Evolutionary conservation across 1,139 yeast species (phyloP), one percentile per base, ranked within the genome.

Genomic region (Candida sp.): DNA sequence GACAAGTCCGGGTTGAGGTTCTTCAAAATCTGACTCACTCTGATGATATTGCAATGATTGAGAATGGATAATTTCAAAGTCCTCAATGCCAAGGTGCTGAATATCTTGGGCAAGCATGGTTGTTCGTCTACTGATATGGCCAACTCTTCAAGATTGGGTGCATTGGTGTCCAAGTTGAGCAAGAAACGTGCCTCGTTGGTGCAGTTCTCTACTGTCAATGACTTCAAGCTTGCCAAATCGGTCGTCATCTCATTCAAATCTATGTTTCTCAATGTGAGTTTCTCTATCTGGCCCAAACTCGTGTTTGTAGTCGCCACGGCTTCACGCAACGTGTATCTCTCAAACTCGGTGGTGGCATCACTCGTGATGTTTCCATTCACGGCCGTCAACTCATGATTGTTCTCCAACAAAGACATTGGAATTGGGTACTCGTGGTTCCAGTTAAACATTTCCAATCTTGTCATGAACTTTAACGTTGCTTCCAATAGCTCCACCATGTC

Each of bases 401-500:
- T 9, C 11, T 30, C 17, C 30, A 54, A 47, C 17, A 46, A 35
- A 11, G 44, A 31, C 38, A 48, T 7, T 7, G 49, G 37, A 22
- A 54, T 25, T 3, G 48, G 22, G 28, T 12, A 38, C 7, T 17
- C 17, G 40, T 51, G 54, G n/a, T 50, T 37, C 73, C 73, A 69
- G 40, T 59, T 55, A 42, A 69, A 63, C 26, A 59, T 60, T 5
- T 45, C 49, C 42, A 69, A 55, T 47, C 61, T 62, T 1, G 26
- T 40, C 49, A 69, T 59, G 7, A 54, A 38, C 1, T 69, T 69
- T 37, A 68, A 54, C 5, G 60, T 53, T 3, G 43, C 17, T n/a
- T 52, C 41, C 12, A 69, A 54, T 31, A 55, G 56, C 6, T 54
- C 48, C n/a, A 58, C 42, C 22, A 68, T 49, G 38, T 59, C 61